Evolutionary conservation across 2,329 filamentous ascomycete genomes (phyloP), one percentile per base, ranked within the genome.

Genomic region (Cladosporium sp.): DNA sequence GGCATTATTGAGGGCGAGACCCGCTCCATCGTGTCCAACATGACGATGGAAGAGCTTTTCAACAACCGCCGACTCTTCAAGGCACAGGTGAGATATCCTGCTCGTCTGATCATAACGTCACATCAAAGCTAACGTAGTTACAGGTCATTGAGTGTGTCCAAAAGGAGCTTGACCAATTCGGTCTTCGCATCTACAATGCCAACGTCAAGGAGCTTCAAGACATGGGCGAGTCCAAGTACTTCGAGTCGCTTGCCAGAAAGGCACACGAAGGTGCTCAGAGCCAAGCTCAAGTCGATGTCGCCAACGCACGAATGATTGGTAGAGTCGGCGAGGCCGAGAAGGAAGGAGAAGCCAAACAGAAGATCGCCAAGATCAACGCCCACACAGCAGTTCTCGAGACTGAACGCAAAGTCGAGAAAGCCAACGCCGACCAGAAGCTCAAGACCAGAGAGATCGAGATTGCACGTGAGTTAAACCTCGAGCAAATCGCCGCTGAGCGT

Each of bases 21-120:
- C 1, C 80, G 89, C 52, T 85, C 88, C 5, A 82, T 94, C 47
- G 86, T 94, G 36, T 88, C 84, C 0, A 84, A 82, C 59, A 92
- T 94, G 86, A 91, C 87, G n/a, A 92, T 93, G 86, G 88, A 92
- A 65, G 88, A 93, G 68, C 86, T 94, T 52, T 91, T 91, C 68
- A 85, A 83, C 53, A 84, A 88, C 68, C 76, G 86, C 29, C 83
- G 87, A 58, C 74, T 85, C 38, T 90, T 90, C 74, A 88, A 92
- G 73, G 29, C 30, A 5, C 50, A 54, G 41, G 48, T 45, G 1
- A 22, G 43, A 20, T 3, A 2, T 20, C 13, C 4, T 25, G 2
- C 16, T 25, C 12, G 29, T 3, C 12, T 25, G 11, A n/a, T 29
- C 11, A 13, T 15, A n/a, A 16, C 2, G 25, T 3, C 2, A 36